phyloP scores from a whole-genome alignment of 2,329 filamentous ascomycete species.

The Penicillium sp. region DNA sequence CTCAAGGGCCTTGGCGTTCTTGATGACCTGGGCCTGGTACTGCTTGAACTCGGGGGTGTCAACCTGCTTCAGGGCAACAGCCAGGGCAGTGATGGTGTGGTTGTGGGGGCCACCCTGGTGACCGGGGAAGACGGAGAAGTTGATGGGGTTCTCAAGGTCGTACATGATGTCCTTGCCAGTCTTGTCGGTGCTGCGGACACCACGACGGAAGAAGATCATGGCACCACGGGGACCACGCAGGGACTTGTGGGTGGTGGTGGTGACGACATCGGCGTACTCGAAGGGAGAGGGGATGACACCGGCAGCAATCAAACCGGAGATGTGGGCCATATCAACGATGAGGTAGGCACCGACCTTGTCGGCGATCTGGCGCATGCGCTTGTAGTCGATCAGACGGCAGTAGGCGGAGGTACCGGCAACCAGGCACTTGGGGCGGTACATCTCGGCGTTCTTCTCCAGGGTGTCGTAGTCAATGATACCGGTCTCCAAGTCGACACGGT shows the following conservation, averaged over 20 bases:
- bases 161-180: constrained; percentile 83
- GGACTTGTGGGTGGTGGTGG: constrained; percentile 97
- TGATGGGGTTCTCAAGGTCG: constrained; percentile 90
- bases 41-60: constrained; percentile 85
- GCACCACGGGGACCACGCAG: constrained; percentile 91
- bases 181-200: constrained; percentile 82
- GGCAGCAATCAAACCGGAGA: constrained; percentile 89
- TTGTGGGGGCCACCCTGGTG: constrained; percentile 98
- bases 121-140: constrained; percentile 94
- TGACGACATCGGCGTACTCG: constrained; percentile 87
- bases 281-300: constrained; percentile 91
- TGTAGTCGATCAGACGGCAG: constrained; percentile 93
- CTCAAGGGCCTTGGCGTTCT: constrained; percentile 87
- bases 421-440: constrained; percentile 95
- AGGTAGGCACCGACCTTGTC: constrained; percentile 92
- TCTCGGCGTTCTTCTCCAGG: constrained; percentile 79
- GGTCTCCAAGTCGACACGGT: constrained; percentile 85
- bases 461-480: constrained; percentile 94
- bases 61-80: constrained; percentile 92
- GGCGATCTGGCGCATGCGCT: constrained; percentile 84
- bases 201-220: constrained; percentile 98
- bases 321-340: constrained; percentile 94
- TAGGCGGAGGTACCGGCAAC: constrained; percentile 95
- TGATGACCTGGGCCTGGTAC: constrained; percentile 87
- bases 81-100: constrained; percentile 94